These are phyloP conservation scores for Colletotrichum tropicale DNA, from an alignment of 2,329 filamentous ascomycete species.

Conservation along the genomic window DNA sequence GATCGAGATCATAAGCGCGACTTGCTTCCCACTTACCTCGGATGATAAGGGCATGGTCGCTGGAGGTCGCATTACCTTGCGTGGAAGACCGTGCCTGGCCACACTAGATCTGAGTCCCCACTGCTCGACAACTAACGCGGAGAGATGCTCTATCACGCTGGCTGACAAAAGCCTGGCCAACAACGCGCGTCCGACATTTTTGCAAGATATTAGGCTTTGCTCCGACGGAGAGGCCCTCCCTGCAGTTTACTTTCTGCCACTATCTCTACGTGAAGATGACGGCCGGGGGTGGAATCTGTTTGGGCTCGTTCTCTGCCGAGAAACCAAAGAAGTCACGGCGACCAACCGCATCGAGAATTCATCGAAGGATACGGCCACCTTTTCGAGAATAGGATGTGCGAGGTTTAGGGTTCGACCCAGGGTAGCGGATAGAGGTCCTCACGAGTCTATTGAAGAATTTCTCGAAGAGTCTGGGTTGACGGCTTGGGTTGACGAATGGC, in stretches of 20 bases:
- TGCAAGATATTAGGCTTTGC: accelerated
- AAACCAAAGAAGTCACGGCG: neutral
- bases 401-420: too few species aligned
- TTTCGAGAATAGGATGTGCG: neutral
- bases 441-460: too few species aligned
- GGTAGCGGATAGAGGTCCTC: too few species aligned
- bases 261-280: neutral
- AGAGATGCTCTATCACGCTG: accelerated
- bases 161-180: neutral
- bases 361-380: neutral
- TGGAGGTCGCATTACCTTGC: neutral
- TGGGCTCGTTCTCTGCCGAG: neutral
- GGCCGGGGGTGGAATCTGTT: neutral
- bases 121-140: accelerated
- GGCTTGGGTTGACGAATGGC: neutral
- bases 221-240: neutral
- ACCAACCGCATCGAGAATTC: neutral
- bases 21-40: neutral
- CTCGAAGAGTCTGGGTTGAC: too few species aligned
- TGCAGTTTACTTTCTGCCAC: neutral
- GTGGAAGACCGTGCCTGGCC: neutral
- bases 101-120: accelerated
- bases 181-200: accelerated
- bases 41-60: neutral
- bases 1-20: neutral